These are phyloP conservation scores for Podospora pseudocomata DNA, from an alignment of 495 filamentous ascomycete genomes.

Conservation along the genomic window DNA sequence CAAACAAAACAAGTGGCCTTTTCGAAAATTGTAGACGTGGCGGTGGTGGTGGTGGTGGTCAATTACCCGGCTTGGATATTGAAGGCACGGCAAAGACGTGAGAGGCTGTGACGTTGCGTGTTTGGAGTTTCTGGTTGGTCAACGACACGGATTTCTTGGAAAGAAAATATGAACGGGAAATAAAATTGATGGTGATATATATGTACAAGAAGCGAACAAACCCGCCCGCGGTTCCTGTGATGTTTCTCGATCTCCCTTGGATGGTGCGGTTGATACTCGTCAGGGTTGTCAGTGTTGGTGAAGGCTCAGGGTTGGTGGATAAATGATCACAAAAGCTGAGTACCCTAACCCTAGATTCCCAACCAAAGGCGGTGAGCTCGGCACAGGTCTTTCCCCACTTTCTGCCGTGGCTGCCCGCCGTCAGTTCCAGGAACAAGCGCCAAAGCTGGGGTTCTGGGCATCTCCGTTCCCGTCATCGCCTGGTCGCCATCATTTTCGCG, in stretches of 20 bases:
- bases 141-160: neutral
- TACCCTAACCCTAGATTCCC: constrained; percentile 1
- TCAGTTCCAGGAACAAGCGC: constrained; percentile 1
- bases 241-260: neutral
- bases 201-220: neutral
- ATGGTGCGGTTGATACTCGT: neutral
- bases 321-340: neutral
- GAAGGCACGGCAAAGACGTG: neutral
- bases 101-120: neutral
- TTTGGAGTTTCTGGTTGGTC: neutral
- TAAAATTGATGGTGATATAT: neutral
- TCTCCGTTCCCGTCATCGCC: neutral
- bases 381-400: neutral
- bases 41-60: neutral
- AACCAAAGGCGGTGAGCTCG: neutral
- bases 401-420: constrained; percentile 17
- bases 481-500: constrained; percentile 2
- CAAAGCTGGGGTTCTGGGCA: neutral
- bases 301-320: neutral
- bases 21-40: neutral
- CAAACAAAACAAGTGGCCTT: constrained; percentile 13
- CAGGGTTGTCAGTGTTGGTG: neutral
- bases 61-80: constrained; percentile 16
- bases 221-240: neutral
- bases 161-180: neutral